Conservation (phyloP, 2,329 filamentous ascomycete genomes). For the Parastagonospora nodorum region DNA sequence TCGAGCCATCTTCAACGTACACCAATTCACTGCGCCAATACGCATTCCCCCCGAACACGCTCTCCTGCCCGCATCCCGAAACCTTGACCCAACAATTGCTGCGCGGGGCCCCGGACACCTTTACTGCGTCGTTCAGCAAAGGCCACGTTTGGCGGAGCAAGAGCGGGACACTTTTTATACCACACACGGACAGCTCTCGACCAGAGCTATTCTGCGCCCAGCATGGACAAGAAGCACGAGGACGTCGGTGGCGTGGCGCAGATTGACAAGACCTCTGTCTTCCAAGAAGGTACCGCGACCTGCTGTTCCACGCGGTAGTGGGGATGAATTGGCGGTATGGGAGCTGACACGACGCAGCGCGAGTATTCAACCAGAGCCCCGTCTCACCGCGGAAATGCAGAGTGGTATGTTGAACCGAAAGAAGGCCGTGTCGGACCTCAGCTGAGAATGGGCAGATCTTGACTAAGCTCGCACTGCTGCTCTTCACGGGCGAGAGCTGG, state of each 20-base stretch:
- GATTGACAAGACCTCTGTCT: constrained; percentile 96
- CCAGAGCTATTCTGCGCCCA: constrained; percentile 25
- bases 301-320: constrained; percentile 2
- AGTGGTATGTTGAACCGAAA: constrained; percentile 62
- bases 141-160: constrained; percentile 44
- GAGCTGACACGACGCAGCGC: constrained; percentile 64
- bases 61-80: constrained; percentile 1
- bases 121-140: constrained; percentile 22
- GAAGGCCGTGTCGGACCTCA: background rate
- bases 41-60: constrained; percentile 9
- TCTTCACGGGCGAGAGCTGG: constrained; percentile 97
- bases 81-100: constrained; percentile 11
- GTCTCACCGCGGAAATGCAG: constrained; percentile 97
- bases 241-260: constrained; percentile 95
- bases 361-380: constrained; percentile 95
- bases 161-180: constrained; percentile 33
- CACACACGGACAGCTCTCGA: constrained; percentile 26
- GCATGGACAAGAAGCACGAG: constrained; percentile 89
- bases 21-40: constrained; percentile 34
- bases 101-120: constrained; percentile 11
- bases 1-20: constrained; percentile 42
- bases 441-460: constrained; percentile 53
- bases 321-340: constrained; percentile 11
- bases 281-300: constrained; percentile 84
- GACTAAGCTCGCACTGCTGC: constrained; percentile 93